Base-by-base conservation (phyloP, 106 monocot genomes). In the Dioscorea zingiberensis region DNA sequence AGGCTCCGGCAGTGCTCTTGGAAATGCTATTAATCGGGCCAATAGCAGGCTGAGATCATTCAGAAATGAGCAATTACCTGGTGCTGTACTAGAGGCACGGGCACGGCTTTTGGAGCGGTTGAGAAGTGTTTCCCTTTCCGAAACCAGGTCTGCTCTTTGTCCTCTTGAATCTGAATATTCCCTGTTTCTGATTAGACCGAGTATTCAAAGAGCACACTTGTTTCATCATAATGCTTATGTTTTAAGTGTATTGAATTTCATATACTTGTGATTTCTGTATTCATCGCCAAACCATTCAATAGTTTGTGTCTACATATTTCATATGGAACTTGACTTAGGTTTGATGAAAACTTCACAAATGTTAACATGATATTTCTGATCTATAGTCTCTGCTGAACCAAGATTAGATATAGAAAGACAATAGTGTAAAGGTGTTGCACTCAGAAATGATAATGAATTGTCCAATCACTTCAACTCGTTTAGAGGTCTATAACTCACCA, bases 101-200 rank as follows among this genome's bases (percentile, higher is more conserved):
- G 70, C 63, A 55, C 80, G 88, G 68, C 78, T 88, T 72, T 49
- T 81, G 47, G 83, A 84, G 66, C 74, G 88, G 21, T 70, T 88
- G 4, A 58, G 77, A 54, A 63, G 80, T 47, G 53, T 77, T 60
- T 78, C 80, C 13, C 74, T 70, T 25, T 8, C 73, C 11, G 62
- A 59, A 67, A 80, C 27, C 59, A 80, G 80, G 78, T 83, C 21
- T 0, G 14, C 62, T 53, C 44, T 11, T 19, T 48, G 55, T 59
- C 44, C 47, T 64, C 45, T 63, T 27, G 10, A 3, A 44, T 58
- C 56, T 18, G 24, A 45, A 63, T 2, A 19, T 13, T 23, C 32
- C 44, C 23, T 22, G 4, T 13, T 46, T 13, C 14, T 29, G 19
- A 11, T 60, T 38, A 10, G 10, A 38, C 38, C 6, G 38, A 38